Base-by-base conservation (phyloP, 805 yeast genomes). In the Saturnispora quitensis region DNA sequence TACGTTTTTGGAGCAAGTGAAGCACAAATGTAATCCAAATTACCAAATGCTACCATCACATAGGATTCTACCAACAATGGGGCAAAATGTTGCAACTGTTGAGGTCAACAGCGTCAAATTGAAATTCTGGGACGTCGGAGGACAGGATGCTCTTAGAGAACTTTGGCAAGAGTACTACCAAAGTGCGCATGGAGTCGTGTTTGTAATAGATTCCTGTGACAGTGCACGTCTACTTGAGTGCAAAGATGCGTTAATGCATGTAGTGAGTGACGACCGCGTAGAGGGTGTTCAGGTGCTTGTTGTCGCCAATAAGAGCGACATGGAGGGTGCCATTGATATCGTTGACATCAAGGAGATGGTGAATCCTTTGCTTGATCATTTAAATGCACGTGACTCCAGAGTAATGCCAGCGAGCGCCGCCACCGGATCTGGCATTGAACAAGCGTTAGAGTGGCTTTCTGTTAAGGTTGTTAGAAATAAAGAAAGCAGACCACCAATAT, bases 91-190 rank as follows among this genome's bases (percentile, higher is more conserved):
- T 5, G 78, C 77, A 0, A 69, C 71, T 9, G 69, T 77, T n/a
- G 20, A 27, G 17, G 24, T 60, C 68, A 13, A 61, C 65, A n/a
- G 61, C 62, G 42, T 45, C 49, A 3, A 70, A 48, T 71, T 93
- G 51, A 90, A 89, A 62, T 80, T 93, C 61, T 91, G 98, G 98
- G 99, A 91, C 66, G 81, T 91, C 40, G 98, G 98, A 10, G 99
- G 99, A 12, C 99, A 91, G 67, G 84, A 82, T 62, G 73, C 85
- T n/a, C 72, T 91, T 45, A 74, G 98, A 46, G 71, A 80, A 28
- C 74, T 93, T 75, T 91, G 99, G 99, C 75, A 84, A 5, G 81
- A 87, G 55, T 93, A 91, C 71, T 93, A 83, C 68, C 73, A 75
- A 18, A 84, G 81, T 53, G 86, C 96, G 51, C 97, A 91, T 67